phyloP scores from a whole-genome alignment of 257 asterid species.

The Catharanthus roseus region DNA sequence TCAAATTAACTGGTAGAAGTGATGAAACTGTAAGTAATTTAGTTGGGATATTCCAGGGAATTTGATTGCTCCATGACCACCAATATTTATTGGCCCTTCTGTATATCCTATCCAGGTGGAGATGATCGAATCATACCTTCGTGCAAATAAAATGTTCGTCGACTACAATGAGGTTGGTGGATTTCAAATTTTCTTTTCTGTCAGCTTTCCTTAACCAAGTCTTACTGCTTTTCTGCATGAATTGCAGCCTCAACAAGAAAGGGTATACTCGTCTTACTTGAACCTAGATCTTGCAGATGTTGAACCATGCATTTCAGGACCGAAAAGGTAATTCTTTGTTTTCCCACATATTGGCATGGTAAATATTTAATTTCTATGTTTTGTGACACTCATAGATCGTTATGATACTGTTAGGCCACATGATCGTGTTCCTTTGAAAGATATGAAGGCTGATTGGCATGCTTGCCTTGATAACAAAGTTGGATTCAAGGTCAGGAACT shows the following conservation, averaged over 20 bases:
- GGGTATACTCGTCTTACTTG: slow-evolving; percentile 65
- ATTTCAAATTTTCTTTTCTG: slow-evolving; percentile 4
- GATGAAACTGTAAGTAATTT: slow-evolving; percentile 71
- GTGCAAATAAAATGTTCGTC: slow-evolving; percentile 77
- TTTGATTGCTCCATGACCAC: not conserved
- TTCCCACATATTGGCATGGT: not conserved
- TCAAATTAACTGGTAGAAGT: slow-evolving; percentile 89
- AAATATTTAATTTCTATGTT: not conserved
- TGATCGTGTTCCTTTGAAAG: slow-evolving; percentile 81
- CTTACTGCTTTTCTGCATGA: not conserved
- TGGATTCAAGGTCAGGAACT: slow-evolving; percentile 79
- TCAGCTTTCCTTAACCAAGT: not conserved
- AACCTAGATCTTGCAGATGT: slow-evolving; percentile 66
- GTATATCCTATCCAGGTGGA: slow-evolving; percentile 41
- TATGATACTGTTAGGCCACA: slow-evolving; percentile 58
- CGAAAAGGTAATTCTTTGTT: slow-evolving; percentile 52
- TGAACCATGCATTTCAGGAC: slow-evolving; percentile 88
- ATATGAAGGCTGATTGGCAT: slow-evolving; percentile 93
- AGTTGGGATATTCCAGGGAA: not conserved
- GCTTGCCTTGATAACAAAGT: slow-evolving; percentile 83
- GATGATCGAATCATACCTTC: slow-evolving; percentile 79
- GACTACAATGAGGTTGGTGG: slow-evolving; percentile 68
- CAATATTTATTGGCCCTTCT: not conserved
- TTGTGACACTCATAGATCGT: not conserved
- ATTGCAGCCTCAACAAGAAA: slow-evolving; percentile 75